These are phyloP conservation scores for Sungouiozyma intestinalis DNA, from an alignment of 805 yeast genomes.

Conservation along the genomic window DNA sequence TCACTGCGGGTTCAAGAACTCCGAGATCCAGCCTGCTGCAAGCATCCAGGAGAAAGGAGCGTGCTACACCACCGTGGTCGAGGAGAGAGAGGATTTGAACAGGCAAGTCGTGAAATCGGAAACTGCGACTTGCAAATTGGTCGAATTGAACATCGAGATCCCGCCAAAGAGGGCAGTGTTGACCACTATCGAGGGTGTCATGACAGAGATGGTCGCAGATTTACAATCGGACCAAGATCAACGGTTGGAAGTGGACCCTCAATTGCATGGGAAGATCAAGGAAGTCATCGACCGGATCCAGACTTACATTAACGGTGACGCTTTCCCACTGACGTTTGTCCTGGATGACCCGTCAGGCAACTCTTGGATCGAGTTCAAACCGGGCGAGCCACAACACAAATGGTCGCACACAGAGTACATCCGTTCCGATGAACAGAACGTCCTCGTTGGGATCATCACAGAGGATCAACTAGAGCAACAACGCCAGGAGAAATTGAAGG, in stretches of 20 bases:
- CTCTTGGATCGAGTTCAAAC: constrained; percentile 87
- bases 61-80: constrained; percentile 59
- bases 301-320: constrained; percentile 51
- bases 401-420: constrained; percentile 79
- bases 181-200: constrained; percentile 84
- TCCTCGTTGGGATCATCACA: constrained; percentile 68
- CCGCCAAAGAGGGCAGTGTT: constrained; percentile 93
- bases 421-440: constrained; percentile 84
- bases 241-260: constrained; percentile 67
- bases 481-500: constrained; percentile 12
- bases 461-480: constrained; percentile 40
- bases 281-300: constrained; percentile 53
- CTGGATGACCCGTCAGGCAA: constrained; percentile 95
- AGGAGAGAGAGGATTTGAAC: constrained; percentile 60
- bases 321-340: constrained; percentile 65
- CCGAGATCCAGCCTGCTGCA: constrained; percentile 94
- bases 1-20: constrained; percentile 84
- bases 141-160: constrained; percentile 83
- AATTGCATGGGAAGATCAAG: constrained; percentile 62
- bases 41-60: constrained; percentile 83
- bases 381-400: constrained; percentile 80
- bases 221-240: constrained; percentile 70
- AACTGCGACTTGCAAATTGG: constrained; percentile 66
- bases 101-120: constrained; percentile 91
- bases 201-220: constrained; percentile 75